Evolutionary conservation across 768 basidiomycete species (phyloP), one percentile per base, ranked within the genome.

Genomic region (Lactarius trivialis): DNA sequence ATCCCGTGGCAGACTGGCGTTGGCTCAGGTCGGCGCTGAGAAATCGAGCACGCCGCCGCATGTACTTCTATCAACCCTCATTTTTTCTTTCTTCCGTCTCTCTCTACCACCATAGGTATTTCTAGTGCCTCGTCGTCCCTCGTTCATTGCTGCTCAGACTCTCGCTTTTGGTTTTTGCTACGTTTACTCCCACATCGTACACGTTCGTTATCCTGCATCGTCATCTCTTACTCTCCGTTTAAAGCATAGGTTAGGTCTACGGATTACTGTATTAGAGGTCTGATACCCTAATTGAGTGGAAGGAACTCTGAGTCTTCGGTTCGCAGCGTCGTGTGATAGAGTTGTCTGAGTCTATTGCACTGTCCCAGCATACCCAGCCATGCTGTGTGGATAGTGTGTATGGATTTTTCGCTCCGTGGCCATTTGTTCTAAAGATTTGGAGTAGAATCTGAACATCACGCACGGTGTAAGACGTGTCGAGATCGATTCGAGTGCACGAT

Each of bases 1-100:
- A 86, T 88, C 60, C 69, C 81, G 49, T 88, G 85, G 86, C 81
- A 81, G 61, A 7, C 61, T 28, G 45, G 57, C 14, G 56, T 68
- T 49, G 66, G 64, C 41, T 66, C 52, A 21, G 61, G 64, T 30
- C 52, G 57, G 26, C 53, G 57, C 30, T 66, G 60, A 60, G 30
- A 30, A 30, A 30, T 3, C 2, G 6, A 30, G 30, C 30, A 30
- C 30, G 30, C 30, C 30, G 30, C 30, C 3, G 30, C 30, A 30
- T 30, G 30, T 34, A 34, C 33, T 34, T 4, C 2, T 34, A 34
- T 30, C 6, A 6, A 30, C 30, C 30, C 30, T 8, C 36, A 14
- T 12, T 14, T 36, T 36, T 8, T 14, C 32, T 34, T 7, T 34
- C 43, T 7, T 33, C 26, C 43, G 36, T 39, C 45, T 36, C 4